Conservation (phyloP, 352 stramenopile species). For the Pythium sp. region DNA sequence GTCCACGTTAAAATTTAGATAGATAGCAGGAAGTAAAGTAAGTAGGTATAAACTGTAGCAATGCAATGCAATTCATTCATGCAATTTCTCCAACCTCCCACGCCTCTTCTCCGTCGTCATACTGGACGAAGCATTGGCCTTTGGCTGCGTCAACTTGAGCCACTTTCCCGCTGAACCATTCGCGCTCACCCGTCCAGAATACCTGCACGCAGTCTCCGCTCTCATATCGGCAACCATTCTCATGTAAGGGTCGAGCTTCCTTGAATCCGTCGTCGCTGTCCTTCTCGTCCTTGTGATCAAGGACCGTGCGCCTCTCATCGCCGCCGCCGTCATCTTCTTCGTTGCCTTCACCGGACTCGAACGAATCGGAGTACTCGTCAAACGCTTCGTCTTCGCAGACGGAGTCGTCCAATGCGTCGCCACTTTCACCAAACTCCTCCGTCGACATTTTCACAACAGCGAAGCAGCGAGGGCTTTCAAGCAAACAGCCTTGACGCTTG, state of each 20-base stretch:
- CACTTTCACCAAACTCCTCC: constrained; percentile 4
- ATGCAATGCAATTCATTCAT: background rate
- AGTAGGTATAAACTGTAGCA: constrained; percentile 5
- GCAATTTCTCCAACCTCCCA: constrained; percentile 30
- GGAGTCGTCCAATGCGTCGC: background rate
- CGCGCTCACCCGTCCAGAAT: constrained; percentile 39
- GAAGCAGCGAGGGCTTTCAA: background rate
- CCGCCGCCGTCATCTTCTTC: constrained; percentile 15
- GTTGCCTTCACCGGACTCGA: constrained; percentile 22
- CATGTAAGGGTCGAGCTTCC: background rate
- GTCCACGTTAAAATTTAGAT: too few species aligned
- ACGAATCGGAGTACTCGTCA: constrained; percentile 53
- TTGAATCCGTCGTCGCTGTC: background rate
- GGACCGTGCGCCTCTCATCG: background rate
- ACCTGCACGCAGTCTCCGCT: constrained; percentile 39
- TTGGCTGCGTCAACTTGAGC: constrained; percentile 11
- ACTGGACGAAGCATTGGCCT: constrained; percentile 32
- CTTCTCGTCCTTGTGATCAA: background rate
- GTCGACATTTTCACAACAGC: background rate
- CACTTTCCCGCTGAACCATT: constrained; percentile 42
- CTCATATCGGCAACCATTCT: background rate
- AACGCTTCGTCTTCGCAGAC: constrained; percentile 42
- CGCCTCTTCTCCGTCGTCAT: constrained; percentile 45
- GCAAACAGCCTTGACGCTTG: background rate
- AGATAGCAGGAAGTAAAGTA: too few species aligned